phyloP scores from a whole-genome alignment of 2,329 filamentous ascomycete species.

The Trichophyton mentagrophytes region DNA sequence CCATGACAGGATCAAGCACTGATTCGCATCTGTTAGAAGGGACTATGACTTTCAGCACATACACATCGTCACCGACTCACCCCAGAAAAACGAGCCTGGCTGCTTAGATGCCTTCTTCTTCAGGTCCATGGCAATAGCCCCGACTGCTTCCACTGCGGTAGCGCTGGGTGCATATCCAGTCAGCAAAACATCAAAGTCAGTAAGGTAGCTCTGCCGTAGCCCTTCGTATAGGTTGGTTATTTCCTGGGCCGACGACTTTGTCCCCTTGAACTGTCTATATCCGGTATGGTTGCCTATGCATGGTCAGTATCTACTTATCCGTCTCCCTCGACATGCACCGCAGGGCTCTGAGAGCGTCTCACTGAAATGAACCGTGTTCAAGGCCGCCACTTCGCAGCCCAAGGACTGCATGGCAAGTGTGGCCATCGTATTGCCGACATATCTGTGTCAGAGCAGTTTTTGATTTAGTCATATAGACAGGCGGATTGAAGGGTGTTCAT shows the following conservation, averaged over 20 bases:
- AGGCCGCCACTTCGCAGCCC: conserved; percentile 81
- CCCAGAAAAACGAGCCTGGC: conserved; percentile 81
- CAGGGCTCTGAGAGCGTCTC: conserved; percentile 25
- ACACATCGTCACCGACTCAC: conserved; percentile 22
- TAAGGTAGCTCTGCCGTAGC: conserved; percentile 67
- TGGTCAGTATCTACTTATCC: neutral
- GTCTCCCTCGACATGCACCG: neutral
- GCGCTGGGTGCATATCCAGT: conserved; percentile 90
- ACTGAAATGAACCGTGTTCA: conserved; percentile 99
- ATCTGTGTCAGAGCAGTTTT: conserved; percentile 41
- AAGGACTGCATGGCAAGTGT: conserved; percentile 88
- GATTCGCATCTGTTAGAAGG: neutral
- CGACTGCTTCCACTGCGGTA: conserved; percentile 69
- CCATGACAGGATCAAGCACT: conserved; percentile 96
- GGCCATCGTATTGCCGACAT: conserved; percentile 96
- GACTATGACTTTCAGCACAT: neutral
- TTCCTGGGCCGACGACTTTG: conserved; percentile 65
- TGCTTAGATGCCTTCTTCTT: conserved; percentile 49
- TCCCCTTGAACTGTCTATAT: conserved; percentile 79
- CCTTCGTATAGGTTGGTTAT: conserved; percentile 76
- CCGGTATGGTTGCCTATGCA: conserved; percentile 79
- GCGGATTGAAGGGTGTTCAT: neutral
- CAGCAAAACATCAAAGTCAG: conserved; percentile 85
- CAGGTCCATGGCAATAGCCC: conserved; percentile 69
- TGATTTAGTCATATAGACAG: conserved; percentile 1